Conservation (phyloP, 1,284 basidiomycete genomes). For the Amanita bisporigera region DNA sequence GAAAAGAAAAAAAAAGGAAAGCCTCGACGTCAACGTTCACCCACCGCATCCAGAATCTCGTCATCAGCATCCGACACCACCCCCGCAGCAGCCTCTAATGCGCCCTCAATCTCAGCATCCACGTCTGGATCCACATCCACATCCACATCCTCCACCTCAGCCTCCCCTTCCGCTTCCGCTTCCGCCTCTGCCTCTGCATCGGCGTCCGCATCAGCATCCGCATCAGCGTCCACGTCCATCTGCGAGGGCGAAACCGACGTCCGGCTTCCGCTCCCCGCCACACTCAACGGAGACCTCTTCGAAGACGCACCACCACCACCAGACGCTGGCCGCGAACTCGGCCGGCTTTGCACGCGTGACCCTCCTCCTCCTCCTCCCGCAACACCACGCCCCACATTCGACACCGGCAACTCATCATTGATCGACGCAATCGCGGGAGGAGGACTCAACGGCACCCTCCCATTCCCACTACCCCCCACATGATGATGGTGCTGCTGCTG, state of each 20-base stretch:
- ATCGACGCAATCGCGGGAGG: conserved; percentile 23
- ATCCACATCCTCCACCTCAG: conserved; percentile 25
- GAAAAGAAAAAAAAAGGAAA: neutral
- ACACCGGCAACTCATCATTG: conserved; percentile 31
- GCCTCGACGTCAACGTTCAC: neutral
- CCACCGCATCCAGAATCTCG: conserved; percentile 9
- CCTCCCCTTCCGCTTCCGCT: conserved; percentile 36
- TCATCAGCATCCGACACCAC: conserved; percentile 4
- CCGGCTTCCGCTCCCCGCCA: conserved; percentile 1
- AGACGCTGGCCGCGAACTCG: conserved; percentile 33
- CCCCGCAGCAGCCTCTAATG: conserved; percentile 20
- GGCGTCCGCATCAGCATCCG: conserved; percentile 33
- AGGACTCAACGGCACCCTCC: conserved; percentile 15
- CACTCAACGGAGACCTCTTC: conserved; percentile 14
- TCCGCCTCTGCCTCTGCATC: conserved; percentile 39
- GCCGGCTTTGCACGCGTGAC: conserved; percentile 20
- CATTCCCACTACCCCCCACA: neutral
- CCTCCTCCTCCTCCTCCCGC: conserved; percentile 13
- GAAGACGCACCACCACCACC: no score
- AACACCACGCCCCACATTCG: conserved; percentile 25
- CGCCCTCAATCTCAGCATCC: conserved; percentile 32
- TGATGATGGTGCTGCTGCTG: neutral
- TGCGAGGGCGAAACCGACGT: conserved; percentile 17
- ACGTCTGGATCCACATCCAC: conserved; percentile 12
- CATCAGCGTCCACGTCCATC: conserved; percentile 30